Evolutionary conservation across 1,284 basidiomycete genomes (phyloP).

Genomic region (Moesziomyces antarcticus): DNA sequence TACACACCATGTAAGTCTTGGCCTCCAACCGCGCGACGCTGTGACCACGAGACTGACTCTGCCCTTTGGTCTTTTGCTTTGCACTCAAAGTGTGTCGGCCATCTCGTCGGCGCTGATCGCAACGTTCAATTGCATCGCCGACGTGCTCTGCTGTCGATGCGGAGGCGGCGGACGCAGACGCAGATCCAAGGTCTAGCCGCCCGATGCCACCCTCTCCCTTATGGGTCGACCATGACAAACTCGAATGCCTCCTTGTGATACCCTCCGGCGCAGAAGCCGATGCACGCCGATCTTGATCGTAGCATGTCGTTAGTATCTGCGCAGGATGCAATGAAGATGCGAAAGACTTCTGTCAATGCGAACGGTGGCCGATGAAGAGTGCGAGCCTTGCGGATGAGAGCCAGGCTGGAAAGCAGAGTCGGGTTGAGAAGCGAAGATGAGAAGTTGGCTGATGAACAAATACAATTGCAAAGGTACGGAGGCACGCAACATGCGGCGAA

Average conservation of each 20-base stretch:
- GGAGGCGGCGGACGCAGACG: constrained; percentile 34
- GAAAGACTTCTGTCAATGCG: neutral
- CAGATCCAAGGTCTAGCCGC: constrained; percentile 25
- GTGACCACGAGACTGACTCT: neutral
- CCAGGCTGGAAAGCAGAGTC: too few species aligned
- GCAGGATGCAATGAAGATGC: neutral
- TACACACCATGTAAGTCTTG: constrained; percentile 54
- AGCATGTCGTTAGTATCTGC: neutral
- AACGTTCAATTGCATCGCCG: constrained; percentile 58
- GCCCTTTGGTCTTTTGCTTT: neutral
- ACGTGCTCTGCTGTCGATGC: constrained; percentile 56
- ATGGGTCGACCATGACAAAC: neutral
- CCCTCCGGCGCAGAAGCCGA: neutral
- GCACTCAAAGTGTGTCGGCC: constrained; percentile 36
- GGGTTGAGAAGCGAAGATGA: too few species aligned
- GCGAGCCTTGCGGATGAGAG: too few species aligned
- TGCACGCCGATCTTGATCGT: too few species aligned
- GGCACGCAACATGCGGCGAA: neutral
- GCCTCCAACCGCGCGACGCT: neutral
- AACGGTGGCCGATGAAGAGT: neutral
- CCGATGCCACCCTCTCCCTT: too few species aligned
- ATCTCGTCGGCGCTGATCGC: constrained; percentile 40
- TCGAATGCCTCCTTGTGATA: neutral
- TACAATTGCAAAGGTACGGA: neutral
- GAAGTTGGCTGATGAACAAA: neutral